Percentiles rank a stretch among this genome's conserved stretches.
phyloP scores from a whole-genome alignment of 805 yeast species.

The Candida berthetii region DNA sequence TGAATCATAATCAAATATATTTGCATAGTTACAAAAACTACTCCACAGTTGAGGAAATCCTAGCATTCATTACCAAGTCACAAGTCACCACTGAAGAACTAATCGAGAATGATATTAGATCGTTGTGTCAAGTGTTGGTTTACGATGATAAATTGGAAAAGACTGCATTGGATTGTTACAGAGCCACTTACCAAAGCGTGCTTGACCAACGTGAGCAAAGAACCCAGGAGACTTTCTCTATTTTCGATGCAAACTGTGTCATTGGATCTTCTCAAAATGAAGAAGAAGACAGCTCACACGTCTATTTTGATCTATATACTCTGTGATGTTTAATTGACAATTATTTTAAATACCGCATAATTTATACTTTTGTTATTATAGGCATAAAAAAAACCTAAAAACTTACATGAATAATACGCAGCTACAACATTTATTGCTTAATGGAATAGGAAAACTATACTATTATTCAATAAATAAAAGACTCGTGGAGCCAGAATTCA shows the following conservation, averaged over 20 bases:
- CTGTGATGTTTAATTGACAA: conserved; percentile 13
- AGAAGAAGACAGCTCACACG: conserved; percentile 30
- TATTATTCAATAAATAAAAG: not conserved
- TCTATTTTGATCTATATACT: conserved; percentile 45
- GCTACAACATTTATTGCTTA: too few species aligned
- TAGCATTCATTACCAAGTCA: conserved; percentile 63
- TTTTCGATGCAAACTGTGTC: conserved; percentile 36
- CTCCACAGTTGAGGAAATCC: conserved; percentile 69
- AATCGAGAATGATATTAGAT: conserved; percentile 62
- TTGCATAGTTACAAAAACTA: conserved; percentile 55
- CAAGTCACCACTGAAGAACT: conserved; percentile 82
- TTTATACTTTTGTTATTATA: too few species aligned
- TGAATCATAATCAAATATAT: conserved; percentile 30
- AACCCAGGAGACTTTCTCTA: conserved; percentile 24
- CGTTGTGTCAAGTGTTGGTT: conserved; percentile 81
- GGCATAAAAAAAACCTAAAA: too few species aligned
- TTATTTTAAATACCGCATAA: too few species aligned
- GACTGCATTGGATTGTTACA: conserved; percentile 55
- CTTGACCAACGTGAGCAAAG: conserved; percentile 47
- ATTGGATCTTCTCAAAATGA: conserved; percentile 30
- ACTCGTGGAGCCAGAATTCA: too few species aligned
- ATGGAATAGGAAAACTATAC: not conserved
- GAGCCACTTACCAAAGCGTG: conserved; percentile 80
- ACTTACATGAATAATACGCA: too few species aligned
- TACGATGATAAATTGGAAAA: conserved; percentile 82